Conservation (phyloP, 768 basidiomycete species). For the Boletus sensibilis region DNA sequence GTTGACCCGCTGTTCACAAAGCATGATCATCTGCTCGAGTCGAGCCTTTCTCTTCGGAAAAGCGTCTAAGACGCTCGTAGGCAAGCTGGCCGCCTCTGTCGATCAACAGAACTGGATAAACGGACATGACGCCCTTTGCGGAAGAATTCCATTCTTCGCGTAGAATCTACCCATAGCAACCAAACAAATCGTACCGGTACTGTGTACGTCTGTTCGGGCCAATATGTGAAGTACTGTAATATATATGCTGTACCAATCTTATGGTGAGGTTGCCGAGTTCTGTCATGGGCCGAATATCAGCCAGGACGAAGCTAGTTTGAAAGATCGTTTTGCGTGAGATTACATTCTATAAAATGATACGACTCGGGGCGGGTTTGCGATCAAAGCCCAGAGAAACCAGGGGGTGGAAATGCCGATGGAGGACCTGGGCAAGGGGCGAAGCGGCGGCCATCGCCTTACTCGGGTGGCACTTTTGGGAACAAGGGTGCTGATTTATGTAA, state of each 20-base stretch:
- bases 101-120: slow-evolving; percentile 16
- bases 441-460: background rate
- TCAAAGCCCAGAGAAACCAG: background rate
- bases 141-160: background rate
- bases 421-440: too few species aligned
- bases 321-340: background rate
- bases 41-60: slow-evolving; percentile 25
- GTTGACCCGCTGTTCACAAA: slow-evolving; percentile 71
- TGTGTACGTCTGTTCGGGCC: too few species aligned
- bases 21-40: slow-evolving; percentile 71
- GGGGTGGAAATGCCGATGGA: too few species aligned
- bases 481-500: background rate
- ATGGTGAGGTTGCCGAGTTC: background rate
- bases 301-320: background rate
- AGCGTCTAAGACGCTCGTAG: slow-evolving; percentile 25
- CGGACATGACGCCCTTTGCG: slow-evolving; percentile 6
- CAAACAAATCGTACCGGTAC: too few species aligned
- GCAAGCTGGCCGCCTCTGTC: slow-evolving; percentile 20
- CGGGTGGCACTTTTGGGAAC: background rate
- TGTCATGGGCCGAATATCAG: background rate
- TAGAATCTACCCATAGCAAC: background rate
- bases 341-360: too few species aligned
- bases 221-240: too few species aligned
- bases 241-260: background rate
- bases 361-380: background rate